Evolutionary conservation across 495 filamentous ascomycete species (phyloP).

Genomic region (Neurospora sp.): DNA sequence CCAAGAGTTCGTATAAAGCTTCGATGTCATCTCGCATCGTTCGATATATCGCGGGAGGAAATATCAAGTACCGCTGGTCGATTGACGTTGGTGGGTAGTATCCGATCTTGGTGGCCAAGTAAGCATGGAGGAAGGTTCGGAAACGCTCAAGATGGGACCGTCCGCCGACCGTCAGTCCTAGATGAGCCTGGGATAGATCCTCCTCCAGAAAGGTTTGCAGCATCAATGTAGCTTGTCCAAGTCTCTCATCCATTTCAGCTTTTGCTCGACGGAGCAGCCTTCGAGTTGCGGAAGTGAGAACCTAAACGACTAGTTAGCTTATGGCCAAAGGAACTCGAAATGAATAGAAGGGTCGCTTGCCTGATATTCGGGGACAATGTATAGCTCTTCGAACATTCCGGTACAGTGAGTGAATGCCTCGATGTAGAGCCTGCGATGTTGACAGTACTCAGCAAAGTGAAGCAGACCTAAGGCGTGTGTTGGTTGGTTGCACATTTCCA

Average conservation of each 20-base stretch:
- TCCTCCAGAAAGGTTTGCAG: constrained; percentile 50
- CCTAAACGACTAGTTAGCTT: constrained; percentile 24
- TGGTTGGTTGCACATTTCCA: constrained; percentile 46
- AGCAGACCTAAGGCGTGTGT: constrained; percentile 51
- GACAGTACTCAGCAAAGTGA: constrained; percentile 49
- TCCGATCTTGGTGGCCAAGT: constrained; percentile 49
- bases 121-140: constrained; percentile 48
- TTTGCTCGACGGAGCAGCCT: constrained; percentile 49
- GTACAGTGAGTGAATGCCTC: constrained; percentile 58
- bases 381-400: constrained; percentile 51
- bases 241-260: constrained; percentile 51
- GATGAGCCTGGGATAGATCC: constrained; percentile 45
- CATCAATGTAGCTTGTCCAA: constrained; percentile 36
- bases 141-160: constrained; percentile 53
- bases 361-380: constrained; percentile 42
- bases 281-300: constrained; percentile 43
- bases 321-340: neutral
- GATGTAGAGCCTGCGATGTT: constrained; percentile 45
- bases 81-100: constrained; percentile 49
- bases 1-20: constrained; percentile 51
- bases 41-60: constrained; percentile 40
- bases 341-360: constrained; percentile 22
- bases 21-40: constrained; percentile 54
- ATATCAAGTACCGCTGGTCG: constrained; percentile 25
- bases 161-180: constrained; percentile 42